Evolutionary conservation across 768 basidiomycete genomes (phyloP).

Genomic region (Phlebiopsis gigantea): DNA sequence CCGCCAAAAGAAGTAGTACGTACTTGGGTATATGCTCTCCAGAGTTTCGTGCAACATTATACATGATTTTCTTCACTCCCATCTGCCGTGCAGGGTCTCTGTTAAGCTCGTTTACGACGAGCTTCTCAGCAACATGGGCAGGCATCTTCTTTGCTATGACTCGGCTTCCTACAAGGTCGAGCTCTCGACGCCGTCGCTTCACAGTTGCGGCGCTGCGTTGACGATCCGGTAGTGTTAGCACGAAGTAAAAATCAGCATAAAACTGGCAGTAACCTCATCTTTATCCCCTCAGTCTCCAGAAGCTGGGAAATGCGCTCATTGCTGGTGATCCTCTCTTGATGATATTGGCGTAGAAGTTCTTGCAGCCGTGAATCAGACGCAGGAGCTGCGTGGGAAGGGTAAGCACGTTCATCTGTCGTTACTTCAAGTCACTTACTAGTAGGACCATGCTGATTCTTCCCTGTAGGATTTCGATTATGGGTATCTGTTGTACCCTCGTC

Average conservation of each 20-base stretch:
- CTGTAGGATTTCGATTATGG: slow-evolving; percentile 1
- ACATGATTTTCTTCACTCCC: slow-evolving; percentile 15
- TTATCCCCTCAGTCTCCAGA: neutral
- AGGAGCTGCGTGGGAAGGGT: neutral
- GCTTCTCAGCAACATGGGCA: slow-evolving; percentile 2
- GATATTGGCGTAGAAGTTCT: neutral
- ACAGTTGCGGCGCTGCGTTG: slow-evolving; percentile 15
- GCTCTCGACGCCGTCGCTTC: slow-evolving; percentile 12
- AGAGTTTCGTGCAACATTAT: slow-evolving; percentile 12
- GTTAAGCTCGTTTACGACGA: slow-evolving; percentile 16
- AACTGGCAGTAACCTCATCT: too few species aligned
- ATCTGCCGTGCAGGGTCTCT: slow-evolving; percentile 12
- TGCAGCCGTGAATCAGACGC: neutral
- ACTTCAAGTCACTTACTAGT: neutral
- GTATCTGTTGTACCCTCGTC: neutral
- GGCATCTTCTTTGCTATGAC: slow-evolving; percentile 10
- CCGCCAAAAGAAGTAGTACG: neutral
- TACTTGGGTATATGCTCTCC: slow-evolving; percentile 10
- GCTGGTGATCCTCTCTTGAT: slow-evolving; percentile 2
- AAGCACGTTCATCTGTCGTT: neutral
- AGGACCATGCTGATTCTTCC: slow-evolving; percentile 2
- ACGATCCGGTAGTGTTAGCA: neutral
- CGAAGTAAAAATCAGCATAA: neutral
- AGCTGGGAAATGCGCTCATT: neutral
- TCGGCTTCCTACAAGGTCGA: slow-evolving; percentile 10